Evolutionary conservation across 2,329 filamentous ascomycete species (phyloP).

Genomic region (Ophiostoma sp.): DNA sequence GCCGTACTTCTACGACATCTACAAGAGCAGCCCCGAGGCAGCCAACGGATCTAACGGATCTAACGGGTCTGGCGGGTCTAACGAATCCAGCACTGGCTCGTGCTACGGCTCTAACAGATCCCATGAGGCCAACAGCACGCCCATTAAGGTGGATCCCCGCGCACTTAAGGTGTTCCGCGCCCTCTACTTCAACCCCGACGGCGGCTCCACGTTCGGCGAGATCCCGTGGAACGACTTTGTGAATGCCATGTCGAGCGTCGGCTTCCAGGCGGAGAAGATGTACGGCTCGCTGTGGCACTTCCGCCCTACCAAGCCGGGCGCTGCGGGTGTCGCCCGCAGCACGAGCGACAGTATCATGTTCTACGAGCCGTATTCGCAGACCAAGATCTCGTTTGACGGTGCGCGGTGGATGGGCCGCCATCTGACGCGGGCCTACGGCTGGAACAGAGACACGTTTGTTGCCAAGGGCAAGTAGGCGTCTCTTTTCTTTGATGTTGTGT

Average conservation of each 20-base stretch:
- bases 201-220: slow-evolving; percentile 40
- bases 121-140: slow-evolving; percentile 17
- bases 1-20: not conserved
- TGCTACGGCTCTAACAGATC: not conserved
- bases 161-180: slow-evolving; percentile 35
- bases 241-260: slow-evolving; percentile 45
- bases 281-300: slow-evolving; percentile 60
- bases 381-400: slow-evolving; percentile 45
- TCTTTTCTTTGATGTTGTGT: not conserved
- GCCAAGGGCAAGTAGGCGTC: not conserved
- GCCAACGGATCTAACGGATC: not conserved
- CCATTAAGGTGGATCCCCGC: slow-evolving; percentile 31
- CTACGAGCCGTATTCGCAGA: slow-evolving; percentile 53
- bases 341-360: slow-evolving; percentile 50
- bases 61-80: not conserved
- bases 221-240: slow-evolving; percentile 50
- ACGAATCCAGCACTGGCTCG: not conserved
- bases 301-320: slow-evolving; percentile 37
- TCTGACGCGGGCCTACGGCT: slow-evolving; percentile 47
- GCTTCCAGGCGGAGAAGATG: slow-evolving; percentile 51
- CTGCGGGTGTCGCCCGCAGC: not conserved
- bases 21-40: not conserved
- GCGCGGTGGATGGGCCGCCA: slow-evolving; percentile 46
- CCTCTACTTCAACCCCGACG: slow-evolving; percentile 38
- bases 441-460: slow-evolving; percentile 43